Base-by-base conservation (phyloP, 805 yeast genomes). In the Clavispora fructus region DNA sequence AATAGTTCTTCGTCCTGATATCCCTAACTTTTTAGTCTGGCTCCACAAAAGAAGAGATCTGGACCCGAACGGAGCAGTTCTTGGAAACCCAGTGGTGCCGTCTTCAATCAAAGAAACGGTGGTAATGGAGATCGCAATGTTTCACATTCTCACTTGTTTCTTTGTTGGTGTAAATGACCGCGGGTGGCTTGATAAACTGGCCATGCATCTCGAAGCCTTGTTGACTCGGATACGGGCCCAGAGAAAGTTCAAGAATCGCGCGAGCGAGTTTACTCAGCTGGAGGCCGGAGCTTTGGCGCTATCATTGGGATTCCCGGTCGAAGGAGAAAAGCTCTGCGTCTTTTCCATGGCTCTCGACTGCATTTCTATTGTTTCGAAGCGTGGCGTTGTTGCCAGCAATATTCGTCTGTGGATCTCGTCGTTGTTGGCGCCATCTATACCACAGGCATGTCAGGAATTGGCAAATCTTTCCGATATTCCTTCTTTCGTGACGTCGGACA, bases 401-500 rank as follows among this genome's bases (percentile, higher is more conserved):
- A 33, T 33, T 11, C 23, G 13, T 4, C 37, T 25, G n/a, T 71
- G 74, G 74, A 58, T 70, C 1, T 50, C 47, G 7, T 66, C 74
- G 6, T 50, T 73, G 0, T 38, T 52, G 4, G 57, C 77, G 0
- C 51, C 63, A 0, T 56, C 51, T 35, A 59, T 75, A 10, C 50
- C 59, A 7, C 57, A 54, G 2, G 65, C 74, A 4, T 73, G 77
- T 46, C 33, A 48, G 2, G 48, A 65, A 1, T 53, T 75, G 9
- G 41, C 63, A 0, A 61, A 64, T 14, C 47, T 59, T 9, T 44
- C 58, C 1, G 50, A 57, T 2, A 60, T 73, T 13, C 80, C 80
- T 0, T 53, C 67, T 0, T 71, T 68, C 54, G 62, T 75, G 1
- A 40, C 63, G 1, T 57, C 63, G 1, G 78, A 75, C 47, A 54